These are phyloP conservation scores for Metschnikowia kofuensis DNA, from an alignment of 805 yeast species.

Conservation along the genomic window DNA sequence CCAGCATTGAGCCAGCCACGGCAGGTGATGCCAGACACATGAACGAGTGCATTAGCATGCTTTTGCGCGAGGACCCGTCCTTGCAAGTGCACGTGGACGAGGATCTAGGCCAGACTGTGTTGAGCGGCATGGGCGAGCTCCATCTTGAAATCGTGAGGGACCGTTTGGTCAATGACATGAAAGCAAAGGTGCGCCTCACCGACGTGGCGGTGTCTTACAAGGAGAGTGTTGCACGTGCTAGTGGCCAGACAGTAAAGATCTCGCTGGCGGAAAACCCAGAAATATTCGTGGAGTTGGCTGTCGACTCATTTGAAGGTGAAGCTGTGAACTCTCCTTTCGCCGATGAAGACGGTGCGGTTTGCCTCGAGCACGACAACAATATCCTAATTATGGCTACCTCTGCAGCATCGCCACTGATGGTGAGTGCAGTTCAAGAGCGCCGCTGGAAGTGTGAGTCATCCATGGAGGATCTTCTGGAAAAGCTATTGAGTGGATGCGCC, in stretches of 20 bases:
- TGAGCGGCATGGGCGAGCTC: constrained; percentile 96
- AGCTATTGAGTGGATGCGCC: constrained; percentile 54
- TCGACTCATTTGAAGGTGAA: constrained; percentile 39
- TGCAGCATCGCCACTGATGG: constrained; percentile 28
- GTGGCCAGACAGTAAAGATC: constrained; percentile 17
- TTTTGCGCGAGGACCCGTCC: constrained; percentile 91
- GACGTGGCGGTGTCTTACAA: constrained; percentile 87
- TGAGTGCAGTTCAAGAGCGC: constrained; percentile 25
- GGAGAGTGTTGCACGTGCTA: constrained; percentile 49
- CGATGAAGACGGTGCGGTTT: constrained; percentile 39
- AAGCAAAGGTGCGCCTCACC: constrained; percentile 77
- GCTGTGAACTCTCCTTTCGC: constrained; percentile 30
- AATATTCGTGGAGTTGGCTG: constrained; percentile 23
- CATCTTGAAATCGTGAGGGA: constrained; percentile 88
- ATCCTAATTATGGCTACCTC: constrained; percentile 34
- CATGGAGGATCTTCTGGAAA: constrained; percentile 50
- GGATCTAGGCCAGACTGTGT: constrained; percentile 82
- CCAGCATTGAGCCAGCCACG: constrained; percentile 77
- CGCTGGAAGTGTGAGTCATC: constrained; percentile 50
- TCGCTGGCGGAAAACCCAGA: constrained; percentile 19
- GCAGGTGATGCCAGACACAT: constrained; percentile 75
- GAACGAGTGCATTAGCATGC: constrained; percentile 61
- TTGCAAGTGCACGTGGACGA: constrained; percentile 68
- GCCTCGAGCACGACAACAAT: constrained; percentile 48
- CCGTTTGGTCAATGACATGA: constrained; percentile 73